phyloP scores from a whole-genome alignment of 2,329 filamentous ascomycete species.

The Aspergillus novoparasiticus region DNA sequence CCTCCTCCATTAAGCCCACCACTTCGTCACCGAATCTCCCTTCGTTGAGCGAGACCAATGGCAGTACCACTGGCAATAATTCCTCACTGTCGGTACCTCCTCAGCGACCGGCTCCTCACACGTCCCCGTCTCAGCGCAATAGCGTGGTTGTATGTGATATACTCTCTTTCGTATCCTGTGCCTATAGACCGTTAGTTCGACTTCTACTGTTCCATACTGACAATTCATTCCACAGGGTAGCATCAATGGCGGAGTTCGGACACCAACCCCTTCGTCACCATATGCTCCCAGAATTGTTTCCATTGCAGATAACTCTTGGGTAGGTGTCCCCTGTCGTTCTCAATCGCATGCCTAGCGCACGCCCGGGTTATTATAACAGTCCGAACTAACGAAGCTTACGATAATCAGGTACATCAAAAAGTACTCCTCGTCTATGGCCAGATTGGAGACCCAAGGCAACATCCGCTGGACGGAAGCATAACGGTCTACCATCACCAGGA shows the following conservation, averaged over 20 bases:
- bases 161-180: conserved; percentile 8
- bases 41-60: conserved; percentile 53
- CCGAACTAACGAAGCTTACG: conserved; percentile 14
- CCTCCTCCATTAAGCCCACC: conserved; percentile 69
- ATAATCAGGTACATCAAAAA: conserved; percentile 80
- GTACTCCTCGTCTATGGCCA: conserved; percentile 79
- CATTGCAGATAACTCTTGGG: conserved; percentile 80
- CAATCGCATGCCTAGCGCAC: not conserved
- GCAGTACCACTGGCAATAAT: conserved; percentile 33
- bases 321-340: conserved; percentile 51
- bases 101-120: conserved; percentile 49
- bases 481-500: conserved; percentile 83
- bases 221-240: conserved; percentile 33
- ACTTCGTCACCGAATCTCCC: conserved; percentile 66
- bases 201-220: conserved; percentile 1
- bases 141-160: conserved; percentile 44
- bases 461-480: conserved; percentile 74
- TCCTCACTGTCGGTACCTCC: conserved; percentile 46
- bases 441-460: conserved; percentile 71
- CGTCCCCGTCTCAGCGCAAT: conserved; percentile 44
- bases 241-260: conserved; percentile 46
- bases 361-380: not conserved
- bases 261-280: conserved; percentile 67
- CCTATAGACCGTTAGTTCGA: not conserved
- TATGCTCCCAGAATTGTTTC: conserved; percentile 81